A percentile compares a stretch with the other conserved stretches of the same genome.
phyloP scores from a whole-genome alignment of 495 filamentous ascomycete species.

The Parathielavia appendiculata region DNA sequence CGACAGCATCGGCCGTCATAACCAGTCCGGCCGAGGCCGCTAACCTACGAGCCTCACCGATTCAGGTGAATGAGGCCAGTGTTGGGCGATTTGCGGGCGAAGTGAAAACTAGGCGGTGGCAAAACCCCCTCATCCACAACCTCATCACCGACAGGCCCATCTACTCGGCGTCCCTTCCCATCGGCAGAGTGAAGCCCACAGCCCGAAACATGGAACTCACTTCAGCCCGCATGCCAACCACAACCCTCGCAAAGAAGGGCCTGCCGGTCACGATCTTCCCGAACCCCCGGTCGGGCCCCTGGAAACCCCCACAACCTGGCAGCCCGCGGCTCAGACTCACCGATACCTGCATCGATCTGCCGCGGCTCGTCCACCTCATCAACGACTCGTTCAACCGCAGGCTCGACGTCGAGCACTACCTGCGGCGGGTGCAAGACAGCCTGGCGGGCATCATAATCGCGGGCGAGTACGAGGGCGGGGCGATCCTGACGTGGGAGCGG shows the following conservation, averaged over 20 bases:
- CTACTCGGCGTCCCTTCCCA: slow-evolving; percentile 82
- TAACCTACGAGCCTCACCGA: slow-evolving; percentile 9
- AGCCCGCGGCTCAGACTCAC: slow-evolving; percentile 56
- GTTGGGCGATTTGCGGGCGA: slow-evolving; percentile 51
- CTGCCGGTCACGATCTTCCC: slow-evolving; percentile 84
- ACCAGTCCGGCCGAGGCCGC: slow-evolving; percentile 66
- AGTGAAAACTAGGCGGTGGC: slow-evolving; percentile 67
- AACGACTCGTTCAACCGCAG: slow-evolving; percentile 89
- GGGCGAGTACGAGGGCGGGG: slow-evolving; percentile 93
- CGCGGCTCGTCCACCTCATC: slow-evolving; percentile 77
- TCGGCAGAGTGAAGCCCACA: slow-evolving; percentile 47
- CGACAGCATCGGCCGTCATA: slow-evolving; percentile 78
- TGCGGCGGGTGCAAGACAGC: slow-evolving; percentile 66
- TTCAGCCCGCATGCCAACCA: slow-evolving; percentile 40
- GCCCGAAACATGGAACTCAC: slow-evolving; percentile 14
- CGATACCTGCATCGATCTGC: slow-evolving; percentile 75
- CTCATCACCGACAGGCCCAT: slow-evolving; percentile 92
- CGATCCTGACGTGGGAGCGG: slow-evolving; percentile 90
- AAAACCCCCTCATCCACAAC: slow-evolving; percentile 94
- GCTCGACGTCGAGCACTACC: slow-evolving; percentile 77
- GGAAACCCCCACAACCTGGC: slow-evolving; percentile 57
- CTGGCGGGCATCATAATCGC: slow-evolving; percentile 90
- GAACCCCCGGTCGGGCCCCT: slow-evolving; percentile 55
- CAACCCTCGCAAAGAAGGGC: slow-evolving; percentile 84
- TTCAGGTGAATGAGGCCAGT: slow-evolving; percentile 40